Percentiles rank a stretch among this genome's conserved stretches.
phyloP scores from a whole-genome alignment of 2,329 filamentous ascomycete species.

The Alternaria sp. region DNA sequence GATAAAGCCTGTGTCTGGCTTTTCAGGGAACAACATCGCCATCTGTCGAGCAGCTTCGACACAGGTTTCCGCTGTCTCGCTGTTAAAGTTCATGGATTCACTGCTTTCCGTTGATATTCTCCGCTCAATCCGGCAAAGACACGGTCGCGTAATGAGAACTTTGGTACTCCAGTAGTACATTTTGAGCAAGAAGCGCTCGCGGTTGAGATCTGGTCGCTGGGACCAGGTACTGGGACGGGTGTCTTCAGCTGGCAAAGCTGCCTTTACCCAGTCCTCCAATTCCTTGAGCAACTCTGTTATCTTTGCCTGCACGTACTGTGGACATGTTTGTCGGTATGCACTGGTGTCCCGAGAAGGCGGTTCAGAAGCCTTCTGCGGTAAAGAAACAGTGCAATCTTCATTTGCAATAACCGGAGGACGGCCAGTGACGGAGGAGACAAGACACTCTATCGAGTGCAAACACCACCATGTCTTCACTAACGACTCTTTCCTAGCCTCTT shows the following conservation, averaged over 20 bases:
- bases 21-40: slow-evolving; percentile 45
- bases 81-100: slow-evolving; percentile 46
- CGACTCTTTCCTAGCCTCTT: slow-evolving; percentile 43
- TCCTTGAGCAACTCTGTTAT: slow-evolving; percentile 43
- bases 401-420: slow-evolving; percentile 49
- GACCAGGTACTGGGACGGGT: slow-evolving; percentile 27
- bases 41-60: slow-evolving; percentile 48
- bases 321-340: not conserved
- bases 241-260: slow-evolving; percentile 21
- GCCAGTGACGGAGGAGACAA: slow-evolving; percentile 52
- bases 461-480: slow-evolving; percentile 53
- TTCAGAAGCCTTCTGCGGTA: slow-evolving; percentile 30
- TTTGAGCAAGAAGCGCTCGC: slow-evolving; percentile 29
- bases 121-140: slow-evolving; percentile 49
- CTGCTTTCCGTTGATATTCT: slow-evolving; percentile 41
- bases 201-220: slow-evolving; percentile 13
- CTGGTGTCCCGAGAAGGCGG: not conserved
- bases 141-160: slow-evolving; percentile 52
- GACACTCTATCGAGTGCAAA: slow-evolving; percentile 50
- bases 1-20: slow-evolving; percentile 34
- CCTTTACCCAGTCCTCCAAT: slow-evolving; percentile 45
- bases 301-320: slow-evolving; percentile 39
- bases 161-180: slow-evolving; percentile 48
- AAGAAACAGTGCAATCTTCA: slow-evolving; percentile 42
- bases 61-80: slow-evolving; percentile 43